A percentile compares a stretch with the other conserved stretches of the same genome.
Conservation (phyloP, 306 rosid genomes). For the Rosa chinensis region DNA sequence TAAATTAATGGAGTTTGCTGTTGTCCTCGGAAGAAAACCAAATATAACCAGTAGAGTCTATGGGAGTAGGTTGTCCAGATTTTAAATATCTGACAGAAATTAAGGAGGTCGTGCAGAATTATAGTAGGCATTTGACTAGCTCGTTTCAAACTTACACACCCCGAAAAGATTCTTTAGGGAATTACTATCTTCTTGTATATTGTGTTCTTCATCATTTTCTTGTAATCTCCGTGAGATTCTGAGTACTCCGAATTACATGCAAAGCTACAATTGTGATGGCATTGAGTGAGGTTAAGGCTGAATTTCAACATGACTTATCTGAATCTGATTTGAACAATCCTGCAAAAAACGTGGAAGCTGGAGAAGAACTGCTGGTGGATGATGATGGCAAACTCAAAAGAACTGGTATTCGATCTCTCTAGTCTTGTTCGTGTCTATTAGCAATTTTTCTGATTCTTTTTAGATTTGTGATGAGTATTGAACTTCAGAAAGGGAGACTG, state of each 20-base stretch:
- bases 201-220: background rate
- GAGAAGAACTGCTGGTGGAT: slow-evolving; percentile 10
- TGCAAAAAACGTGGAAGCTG: background rate
- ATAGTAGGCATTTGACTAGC: background rate
- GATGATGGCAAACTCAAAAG: slow-evolving; percentile 29
- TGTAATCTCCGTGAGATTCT: background rate
- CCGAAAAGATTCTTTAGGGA: background rate
- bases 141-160: background rate
- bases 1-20: background rate
- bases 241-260: background rate
- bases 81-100: background rate
- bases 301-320: background rate
- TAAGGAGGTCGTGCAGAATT: background rate
- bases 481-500: too few species aligned
- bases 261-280: background rate
- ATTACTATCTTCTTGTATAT: too few species aligned
- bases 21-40: background rate
- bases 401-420: slow-evolving; percentile 18
- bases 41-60: background rate
- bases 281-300: background rate
- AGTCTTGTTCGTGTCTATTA: background rate
- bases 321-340: slow-evolving; percentile 13
- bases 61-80: background rate
- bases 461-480: too few species aligned
- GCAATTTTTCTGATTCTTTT: background rate